Conservation (phyloP, 495 filamentous ascomycete species). For the Haplographium delicatum region DNA sequence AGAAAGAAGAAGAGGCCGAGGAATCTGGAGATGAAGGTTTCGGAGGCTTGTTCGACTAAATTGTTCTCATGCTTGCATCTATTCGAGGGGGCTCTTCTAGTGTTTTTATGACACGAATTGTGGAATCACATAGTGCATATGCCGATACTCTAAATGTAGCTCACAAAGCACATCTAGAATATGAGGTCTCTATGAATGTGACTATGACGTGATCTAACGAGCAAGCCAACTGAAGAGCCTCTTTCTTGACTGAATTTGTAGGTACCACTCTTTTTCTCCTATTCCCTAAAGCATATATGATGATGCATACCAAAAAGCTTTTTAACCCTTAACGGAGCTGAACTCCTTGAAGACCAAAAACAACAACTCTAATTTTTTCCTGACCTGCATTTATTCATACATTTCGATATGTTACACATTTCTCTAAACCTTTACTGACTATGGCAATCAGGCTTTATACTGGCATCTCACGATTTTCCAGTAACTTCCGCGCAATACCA, state of each 20-base stretch:
- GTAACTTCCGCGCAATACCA: slow-evolving; percentile 43
- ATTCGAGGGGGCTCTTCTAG: slow-evolving; percentile 8
- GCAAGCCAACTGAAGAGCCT: slow-evolving; percentile 36
- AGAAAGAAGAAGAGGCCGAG: slow-evolving; percentile 57
- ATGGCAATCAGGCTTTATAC: slow-evolving; percentile 5
- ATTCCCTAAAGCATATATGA: slow-evolving; percentile 38
- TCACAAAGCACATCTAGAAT: slow-evolving; percentile 1
- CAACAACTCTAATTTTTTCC: slow-evolving; percentile 64
- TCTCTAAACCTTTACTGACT: not conserved
- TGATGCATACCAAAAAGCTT: slow-evolving; percentile 55
- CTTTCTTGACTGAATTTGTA: slow-evolving; percentile 11
- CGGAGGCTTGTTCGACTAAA: slow-evolving; percentile 62
- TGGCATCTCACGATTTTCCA: slow-evolving; percentile 23
- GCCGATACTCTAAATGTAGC: slow-evolving; percentile 23
- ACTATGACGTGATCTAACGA: not conserved
- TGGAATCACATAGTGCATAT: slow-evolving; percentile 20
- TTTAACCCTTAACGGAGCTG: slow-evolving; percentile 50
- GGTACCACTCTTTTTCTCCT: no score
- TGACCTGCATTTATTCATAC: slow-evolving; percentile 39
- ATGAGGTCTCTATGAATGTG: slow-evolving; percentile 3
- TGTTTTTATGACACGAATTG: slow-evolving; percentile 14
- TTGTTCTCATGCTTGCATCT: slow-evolving; percentile 17
- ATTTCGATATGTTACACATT: slow-evolving; percentile 3
- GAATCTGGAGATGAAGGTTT: slow-evolving; percentile 56
- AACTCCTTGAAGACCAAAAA: slow-evolving; percentile 45